phyloP scores from a whole-genome alignment of 495 filamentous ascomycete genomes.

The Penicillium argentinense region DNA sequence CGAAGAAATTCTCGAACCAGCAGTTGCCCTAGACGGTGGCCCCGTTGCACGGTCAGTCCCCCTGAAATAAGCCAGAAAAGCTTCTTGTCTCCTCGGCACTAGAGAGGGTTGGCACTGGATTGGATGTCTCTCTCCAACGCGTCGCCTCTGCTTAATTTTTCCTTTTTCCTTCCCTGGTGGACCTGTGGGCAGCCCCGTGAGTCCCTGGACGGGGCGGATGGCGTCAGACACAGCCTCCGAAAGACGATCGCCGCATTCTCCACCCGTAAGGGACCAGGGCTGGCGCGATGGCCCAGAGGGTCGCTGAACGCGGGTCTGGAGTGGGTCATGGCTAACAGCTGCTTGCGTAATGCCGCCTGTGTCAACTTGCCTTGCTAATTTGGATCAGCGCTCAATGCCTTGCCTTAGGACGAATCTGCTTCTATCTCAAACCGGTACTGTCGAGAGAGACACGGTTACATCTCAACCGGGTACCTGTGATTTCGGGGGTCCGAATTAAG shows the following conservation, averaged over 20 bases:
- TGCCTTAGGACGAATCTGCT: constrained; percentile 3
- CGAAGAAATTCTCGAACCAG: constrained; percentile 11
- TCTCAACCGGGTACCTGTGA: constrained; percentile 2
- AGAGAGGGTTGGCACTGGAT: background rate
- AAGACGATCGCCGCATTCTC: constrained; percentile 45
- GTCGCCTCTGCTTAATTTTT: background rate
- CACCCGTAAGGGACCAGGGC: constrained; percentile 44
- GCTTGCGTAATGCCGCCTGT: constrained; percentile 45
- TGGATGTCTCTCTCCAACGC: background rate
- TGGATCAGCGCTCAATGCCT: constrained; percentile 34
- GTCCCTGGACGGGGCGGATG: constrained; percentile 24
- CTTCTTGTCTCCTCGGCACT: too few relatives aligned
- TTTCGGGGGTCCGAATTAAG: background rate
- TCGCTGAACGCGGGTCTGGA: constrained; percentile 36
- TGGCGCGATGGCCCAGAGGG: constrained; percentile 35
- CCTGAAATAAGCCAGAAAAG: constrained; percentile 10
- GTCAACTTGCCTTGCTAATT: constrained; percentile 34
- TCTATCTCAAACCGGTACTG: constrained; percentile 24
- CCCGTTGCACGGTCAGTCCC: background rate
- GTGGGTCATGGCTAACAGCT: constrained; percentile 35
- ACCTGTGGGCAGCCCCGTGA: background rate
- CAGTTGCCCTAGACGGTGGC: too few relatives aligned
- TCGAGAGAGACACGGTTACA: constrained; percentile 11
- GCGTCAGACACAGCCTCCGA: constrained; percentile 33
- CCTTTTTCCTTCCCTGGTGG: constrained; percentile 9